Evolutionary conservation across 805 yeast genomes (phyloP), one percentile per base, ranked within the genome.

Genomic region (Metschnikowia cerradonensis): DNA sequence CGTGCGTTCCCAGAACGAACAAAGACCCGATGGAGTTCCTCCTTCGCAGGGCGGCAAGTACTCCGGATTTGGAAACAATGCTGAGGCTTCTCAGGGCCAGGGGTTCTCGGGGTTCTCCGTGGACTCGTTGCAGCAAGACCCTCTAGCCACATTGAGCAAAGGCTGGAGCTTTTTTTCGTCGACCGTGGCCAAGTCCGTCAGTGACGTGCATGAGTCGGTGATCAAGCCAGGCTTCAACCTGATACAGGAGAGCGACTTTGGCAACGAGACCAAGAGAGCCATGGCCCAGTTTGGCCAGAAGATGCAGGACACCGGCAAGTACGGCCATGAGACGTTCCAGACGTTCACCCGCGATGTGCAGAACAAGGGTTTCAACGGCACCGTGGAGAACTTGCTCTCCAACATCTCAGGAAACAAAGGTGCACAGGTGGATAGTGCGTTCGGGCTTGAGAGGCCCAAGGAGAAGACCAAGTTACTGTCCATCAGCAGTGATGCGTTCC

Each of bases 31-130:
- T 1, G 72, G 86, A 66, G 65, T 90, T 47, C 96, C 92, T 2
- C 98, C 98, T 30, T 86, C 92, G 11, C 90, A 91, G 70, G 98
- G 98, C 54, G 98, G 97, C 46, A 87, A 84, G 65, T 91, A 84
- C 65, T 84, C 82, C 54, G 98, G 98, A 1, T 91, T 92, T 71
- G 98, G 98, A 35, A 88, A 83, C 59, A 79, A 90, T 0, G 89
- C 91, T 3, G 76, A 73, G 23, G 81, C 85, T 30, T 58, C 57
- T 10, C 63, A 59, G 44, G 38, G 58, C 37, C 42, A 56, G n/a
- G 64, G 85, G 8, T 15, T 15, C n/a, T 17, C 45, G 19, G 77
- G 78, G 1, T 77, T 89, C 60, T 81, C 86, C 6, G 60, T 87
- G 8, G 88, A 86, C 55, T 82, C 82, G 49, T 72, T 88, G 46